Conservation (phyloP, 179 eudicot species). For the Amaranthus tricolor region DNA sequence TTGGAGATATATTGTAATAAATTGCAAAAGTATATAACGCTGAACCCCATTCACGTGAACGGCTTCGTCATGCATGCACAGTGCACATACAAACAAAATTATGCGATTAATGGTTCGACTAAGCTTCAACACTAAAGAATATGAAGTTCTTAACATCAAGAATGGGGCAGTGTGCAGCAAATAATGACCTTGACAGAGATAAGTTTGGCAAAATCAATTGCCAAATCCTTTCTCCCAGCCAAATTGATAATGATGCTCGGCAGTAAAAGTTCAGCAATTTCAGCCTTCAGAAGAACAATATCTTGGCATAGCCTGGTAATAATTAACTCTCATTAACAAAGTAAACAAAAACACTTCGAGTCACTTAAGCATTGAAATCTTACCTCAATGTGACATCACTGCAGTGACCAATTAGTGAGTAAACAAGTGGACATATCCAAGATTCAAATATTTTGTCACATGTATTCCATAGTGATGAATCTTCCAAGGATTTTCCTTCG, state of each 20-base stretch:
- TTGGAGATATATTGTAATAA: constrained; percentile 13
- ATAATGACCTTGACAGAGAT: constrained; percentile 71
- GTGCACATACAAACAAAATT: neutral
- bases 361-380: neutral
- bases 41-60: neutral
- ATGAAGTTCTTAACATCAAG: neutral
- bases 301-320: constrained; percentile 84
- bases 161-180: neutral
- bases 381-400: constrained; percentile 83
- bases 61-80: neutral
- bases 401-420: constrained; percentile 72
- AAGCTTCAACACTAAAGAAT: constrained; percentile 7
- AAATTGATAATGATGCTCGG: constrained; percentile 71
- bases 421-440: constrained; percentile 92
- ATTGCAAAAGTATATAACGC: neutral
- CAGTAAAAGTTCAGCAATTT: constrained; percentile 89
- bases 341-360: neutral
- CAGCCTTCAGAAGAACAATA: constrained; percentile 79
- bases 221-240: constrained; percentile 63
- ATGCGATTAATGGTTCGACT: neutral
- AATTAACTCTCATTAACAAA: constrained; percentile 6
- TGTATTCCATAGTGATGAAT: constrained; percentile 67
- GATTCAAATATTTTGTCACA: constrained; percentile 65
- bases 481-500: constrained; percentile 75
- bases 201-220: constrained; percentile 61